Percentiles rank a stretch among this genome's conserved stretches.
Evolutionary conservation across 768 basidiomycete genomes (phyloP).

Genomic region (Amanita phalloides): DNA sequence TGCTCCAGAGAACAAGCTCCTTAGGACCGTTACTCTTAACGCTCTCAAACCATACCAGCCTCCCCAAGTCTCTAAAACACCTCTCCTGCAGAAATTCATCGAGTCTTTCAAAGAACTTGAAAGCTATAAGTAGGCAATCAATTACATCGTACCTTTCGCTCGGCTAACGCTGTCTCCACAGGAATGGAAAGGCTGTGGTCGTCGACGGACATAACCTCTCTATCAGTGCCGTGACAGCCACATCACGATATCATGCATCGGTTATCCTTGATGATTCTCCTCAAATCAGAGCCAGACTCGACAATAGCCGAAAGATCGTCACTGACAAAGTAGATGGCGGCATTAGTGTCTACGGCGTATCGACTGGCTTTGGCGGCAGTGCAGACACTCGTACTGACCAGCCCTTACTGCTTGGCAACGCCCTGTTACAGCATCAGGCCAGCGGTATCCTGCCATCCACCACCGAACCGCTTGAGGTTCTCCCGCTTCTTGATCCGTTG

Average conservation of each 20-base stretch:
- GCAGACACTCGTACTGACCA: slow-evolving; percentile 78
- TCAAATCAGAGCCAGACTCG: slow-evolving; percentile 37
- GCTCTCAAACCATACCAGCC: slow-evolving; percentile 3
- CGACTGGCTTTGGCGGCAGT: slow-evolving; percentile 79
- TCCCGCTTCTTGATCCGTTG: slow-evolving; percentile 66
- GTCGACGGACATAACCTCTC: slow-evolving; percentile 66
- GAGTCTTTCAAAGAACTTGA: slow-evolving; percentile 53
- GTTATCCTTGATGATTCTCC: slow-evolving; percentile 41
- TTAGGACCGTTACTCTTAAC: slow-evolving; percentile 11
- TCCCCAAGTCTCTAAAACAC: slow-evolving; percentile 9
- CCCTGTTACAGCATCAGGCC: slow-evolving; percentile 82
- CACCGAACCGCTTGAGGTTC: slow-evolving; percentile 30
- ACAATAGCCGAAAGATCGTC: slow-evolving; percentile 55
- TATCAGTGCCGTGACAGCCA: slow-evolving; percentile 68
- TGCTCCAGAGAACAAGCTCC: slow-evolving; percentile 7
- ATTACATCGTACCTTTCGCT: slow-evolving; percentile 3
- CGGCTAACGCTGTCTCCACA: slow-evolving; percentile 15
- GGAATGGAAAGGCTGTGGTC: slow-evolving; percentile 49
- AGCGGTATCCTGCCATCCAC: slow-evolving; percentile 61
- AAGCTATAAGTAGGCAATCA: slow-evolving; percentile 39
- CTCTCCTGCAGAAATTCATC: slow-evolving; percentile 46
- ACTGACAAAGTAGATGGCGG: slow-evolving; percentile 55
- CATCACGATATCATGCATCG: slow-evolving; percentile 49
- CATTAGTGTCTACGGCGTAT: slow-evolving; percentile 74
- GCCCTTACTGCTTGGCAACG: slow-evolving; percentile 61